Evolutionary conservation across 1,139 yeast genomes (phyloP).

Genomic region (Hyphopichia burtonii): DNA sequence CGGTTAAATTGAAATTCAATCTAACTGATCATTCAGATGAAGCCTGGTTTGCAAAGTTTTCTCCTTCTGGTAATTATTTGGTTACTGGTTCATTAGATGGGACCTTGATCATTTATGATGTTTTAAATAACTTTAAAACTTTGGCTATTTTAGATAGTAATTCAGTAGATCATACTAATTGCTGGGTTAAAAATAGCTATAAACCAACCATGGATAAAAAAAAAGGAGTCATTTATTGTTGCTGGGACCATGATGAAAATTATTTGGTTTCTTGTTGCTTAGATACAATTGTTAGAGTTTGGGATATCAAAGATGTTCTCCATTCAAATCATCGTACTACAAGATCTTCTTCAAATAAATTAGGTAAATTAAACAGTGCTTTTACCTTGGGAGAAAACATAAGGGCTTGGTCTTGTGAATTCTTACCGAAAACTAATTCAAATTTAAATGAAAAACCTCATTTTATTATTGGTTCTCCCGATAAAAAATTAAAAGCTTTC

Average conservation of each 20-base stretch:
- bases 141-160: constrained; percentile 33
- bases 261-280: constrained; percentile 65
- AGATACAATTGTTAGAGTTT: constrained; percentile 65
- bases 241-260: constrained; percentile 73
- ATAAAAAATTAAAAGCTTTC: constrained; percentile 65
- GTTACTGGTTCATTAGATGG: constrained; percentile 79
- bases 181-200: constrained; percentile 25
- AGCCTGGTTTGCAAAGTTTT: constrained; percentile 81
- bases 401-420: constrained; percentile 67
- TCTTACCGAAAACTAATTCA: constrained; percentile 48
- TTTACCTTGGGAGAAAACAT: constrained; percentile 43
- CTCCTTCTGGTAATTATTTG: constrained; percentile 71
- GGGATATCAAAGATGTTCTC: constrained; percentile 50
- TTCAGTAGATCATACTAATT: constrained; percentile 27
- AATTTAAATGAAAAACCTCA: constrained; percentile 34
- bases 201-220: constrained; percentile 22
- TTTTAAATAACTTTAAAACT: constrained; percentile 50
- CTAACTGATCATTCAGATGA: constrained; percentile 64
- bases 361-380: constrained; percentile 25
- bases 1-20: constrained; percentile 38
- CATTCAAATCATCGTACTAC: constrained; percentile 24
- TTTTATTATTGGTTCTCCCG: constrained; percentile 77
- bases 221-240: constrained; percentile 66
- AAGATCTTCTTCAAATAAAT: constrained; percentile 15
- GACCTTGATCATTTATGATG: constrained; percentile 65